Evolutionary conservation across 306 rosid species (phyloP), one percentile per base, ranked within the genome.

Genomic region (Corylus avellana): DNA sequence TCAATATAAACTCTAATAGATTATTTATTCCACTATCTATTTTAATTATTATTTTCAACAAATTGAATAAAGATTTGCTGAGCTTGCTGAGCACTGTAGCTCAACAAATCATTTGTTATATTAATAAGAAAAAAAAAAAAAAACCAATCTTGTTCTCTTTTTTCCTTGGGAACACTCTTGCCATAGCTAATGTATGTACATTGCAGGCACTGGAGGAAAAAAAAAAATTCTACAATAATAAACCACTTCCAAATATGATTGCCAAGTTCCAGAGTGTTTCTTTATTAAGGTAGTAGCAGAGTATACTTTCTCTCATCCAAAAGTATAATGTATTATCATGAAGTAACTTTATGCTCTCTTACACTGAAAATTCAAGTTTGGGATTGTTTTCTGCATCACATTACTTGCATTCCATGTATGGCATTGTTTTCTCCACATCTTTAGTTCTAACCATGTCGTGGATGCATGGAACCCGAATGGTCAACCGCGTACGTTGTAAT

Each of bases 401-500:
- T 62, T 42, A 16, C 20, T 53, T 32, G 57, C 55, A 46, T 44
- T 32, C 5, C 18, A 44, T 74, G 72, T 37, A 25, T 68, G 72
- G 29, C 79, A 6, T 71, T 71, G 56, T 35, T 64, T 42, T 63
- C 71, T 75, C 78, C 54, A 71, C 51, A 56, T 72, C 76, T 68
- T 63, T 50, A 69, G 22, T 69, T 73, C 56, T 75, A 49, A 73
- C 73, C 2, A 35, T 20, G 63, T 72, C 77, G 70, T 67, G 77
- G 77, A 63, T 62, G 47, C 55, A 46, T 55, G 51, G 46, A 42
- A 73, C 58, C 87, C 44, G 46, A 59, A 72, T 48, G 27, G 13
- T 48, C 73, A 18, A 54, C 29, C 17, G 29, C 54, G 57, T 13
- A 46, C 63, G 25, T 35, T 46, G 57, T 71, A 73, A 81, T 32